phyloP scores from a whole-genome alignment of 1,284 basidiomycete species.

The Amanita bisporigera region DNA sequence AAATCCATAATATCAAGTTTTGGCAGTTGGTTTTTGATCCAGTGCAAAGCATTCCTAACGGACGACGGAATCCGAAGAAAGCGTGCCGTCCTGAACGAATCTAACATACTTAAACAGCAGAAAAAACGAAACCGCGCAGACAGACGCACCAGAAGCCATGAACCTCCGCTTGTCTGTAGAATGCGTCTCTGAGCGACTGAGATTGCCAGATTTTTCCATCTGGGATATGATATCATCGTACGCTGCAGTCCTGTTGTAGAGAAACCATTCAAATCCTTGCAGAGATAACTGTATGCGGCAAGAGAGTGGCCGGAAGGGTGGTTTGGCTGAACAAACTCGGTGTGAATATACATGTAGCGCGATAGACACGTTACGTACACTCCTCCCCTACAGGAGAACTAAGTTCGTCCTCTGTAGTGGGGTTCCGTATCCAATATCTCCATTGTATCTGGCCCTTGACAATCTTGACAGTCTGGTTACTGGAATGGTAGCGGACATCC shows the following conservation, averaged over 20 bases:
- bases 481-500: conserved; percentile 86
- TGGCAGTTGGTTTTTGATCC: conserved; percentile 66
- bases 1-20: conserved; percentile 78
- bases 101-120: background rate
- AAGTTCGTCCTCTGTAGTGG: conserved; percentile 68
- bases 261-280: conserved; percentile 88
- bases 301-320: conserved; percentile 51
- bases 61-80: conserved; percentile 51
- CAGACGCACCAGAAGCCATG: conserved; percentile 19
- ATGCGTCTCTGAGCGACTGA: conserved; percentile 34
- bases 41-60: conserved; percentile 52
- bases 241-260: conserved; percentile 88
- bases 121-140: background rate
- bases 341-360: background rate
- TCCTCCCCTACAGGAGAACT: conserved; percentile 60
- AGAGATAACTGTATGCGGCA: conserved; percentile 81
- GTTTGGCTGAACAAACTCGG: conserved; percentile 36
- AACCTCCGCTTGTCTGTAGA: conserved; percentile 33
- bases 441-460: conserved; percentile 87
- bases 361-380: conserved; percentile 45
- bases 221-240: conserved; percentile 86
- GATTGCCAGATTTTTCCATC: conserved; percentile 55
- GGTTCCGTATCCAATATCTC: conserved; percentile 89
- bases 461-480: conserved; percentile 85
- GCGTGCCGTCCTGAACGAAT: conserved; percentile 42